Conservation (phyloP, 306 rosid genomes). For the Gastrolobium villosum region DNA sequence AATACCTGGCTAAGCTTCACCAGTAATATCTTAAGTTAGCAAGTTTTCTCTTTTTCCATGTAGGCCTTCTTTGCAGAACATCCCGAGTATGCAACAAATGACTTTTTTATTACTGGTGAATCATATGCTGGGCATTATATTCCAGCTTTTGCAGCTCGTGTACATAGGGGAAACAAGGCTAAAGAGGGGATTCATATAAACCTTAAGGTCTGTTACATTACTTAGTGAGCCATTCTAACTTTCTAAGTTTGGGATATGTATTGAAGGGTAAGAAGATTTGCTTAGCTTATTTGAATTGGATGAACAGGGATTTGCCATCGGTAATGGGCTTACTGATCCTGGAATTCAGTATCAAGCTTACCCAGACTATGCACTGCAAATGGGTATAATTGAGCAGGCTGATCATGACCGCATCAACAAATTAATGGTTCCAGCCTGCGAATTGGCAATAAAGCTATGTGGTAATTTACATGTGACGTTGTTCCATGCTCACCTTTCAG, state of each 20-base stretch:
- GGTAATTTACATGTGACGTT: constrained; percentile 62
- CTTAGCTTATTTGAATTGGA: constrained; percentile 43
- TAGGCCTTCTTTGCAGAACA: constrained; percentile 92
- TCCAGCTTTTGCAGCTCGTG: constrained; percentile 97
- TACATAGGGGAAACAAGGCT: constrained; percentile 92
- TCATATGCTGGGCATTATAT: constrained; percentile 99
- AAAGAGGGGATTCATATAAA: constrained; percentile 95
- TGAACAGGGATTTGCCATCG: constrained; percentile 97
- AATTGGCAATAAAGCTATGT: constrained; percentile 82
- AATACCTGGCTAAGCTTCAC: not conserved
- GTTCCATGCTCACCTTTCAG: constrained; percentile 25
- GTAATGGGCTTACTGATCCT: constrained; percentile 98
- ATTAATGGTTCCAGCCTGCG: constrained; percentile 82
- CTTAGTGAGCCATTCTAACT: constrained; percentile 13
- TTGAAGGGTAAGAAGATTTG: constrained; percentile 22
- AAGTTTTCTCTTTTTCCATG: constrained; percentile 19
- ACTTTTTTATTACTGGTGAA: constrained; percentile 94
- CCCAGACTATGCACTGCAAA: constrained; percentile 89
- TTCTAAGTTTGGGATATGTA: not conserved
- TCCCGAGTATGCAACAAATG: constrained; percentile 80
- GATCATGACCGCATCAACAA: constrained; percentile 72
- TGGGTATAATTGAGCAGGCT: constrained; percentile 75
- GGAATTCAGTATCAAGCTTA: constrained; percentile 93
- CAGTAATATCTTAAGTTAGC: constrained; percentile 35
- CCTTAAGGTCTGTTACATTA: constrained; percentile 70